Evolutionary conservation across 2,329 filamentous ascomycete species (phyloP).

Genomic region (Cylindrodendrum hubeiense): DNA sequence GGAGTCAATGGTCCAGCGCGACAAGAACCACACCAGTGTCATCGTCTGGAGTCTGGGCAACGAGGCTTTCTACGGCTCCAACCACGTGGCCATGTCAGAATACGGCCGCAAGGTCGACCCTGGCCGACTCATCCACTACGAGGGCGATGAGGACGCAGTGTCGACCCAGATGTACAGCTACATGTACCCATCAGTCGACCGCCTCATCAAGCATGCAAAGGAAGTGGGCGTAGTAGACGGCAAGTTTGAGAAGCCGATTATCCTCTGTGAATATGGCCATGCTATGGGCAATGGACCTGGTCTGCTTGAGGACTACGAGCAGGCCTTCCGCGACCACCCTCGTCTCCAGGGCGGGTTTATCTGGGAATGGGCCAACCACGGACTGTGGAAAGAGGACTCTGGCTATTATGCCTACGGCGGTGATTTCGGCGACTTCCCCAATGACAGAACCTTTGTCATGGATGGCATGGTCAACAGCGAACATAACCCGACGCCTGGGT

Average conservation of each 20-base stretch:
- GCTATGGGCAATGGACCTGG: slow-evolving; percentile 84
- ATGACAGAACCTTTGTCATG: slow-evolving; percentile 73
- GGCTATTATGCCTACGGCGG: slow-evolving; percentile 71
- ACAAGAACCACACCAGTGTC: slow-evolving; percentile 78
- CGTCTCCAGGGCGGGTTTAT: slow-evolving; percentile 76
- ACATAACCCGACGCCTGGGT: slow-evolving; percentile 68
- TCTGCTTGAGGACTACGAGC: slow-evolving; percentile 75
- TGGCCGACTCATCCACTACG: slow-evolving; percentile 73
- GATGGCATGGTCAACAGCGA: slow-evolving; percentile 67
- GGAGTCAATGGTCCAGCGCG: slow-evolving; percentile 72
- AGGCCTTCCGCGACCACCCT: slow-evolving; percentile 70
- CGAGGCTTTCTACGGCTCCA: slow-evolving; percentile 78
- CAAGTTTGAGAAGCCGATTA: slow-evolving; percentile 66
- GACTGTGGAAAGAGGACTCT: slow-evolving; percentile 66
- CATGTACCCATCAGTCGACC: slow-evolving; percentile 72
- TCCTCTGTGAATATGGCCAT: slow-evolving; percentile 70
- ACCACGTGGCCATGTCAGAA: slow-evolving; percentile 76
- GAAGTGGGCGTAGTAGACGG: slow-evolving; percentile 59
- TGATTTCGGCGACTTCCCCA: slow-evolving; percentile 71
- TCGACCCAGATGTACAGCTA: slow-evolving; percentile 75
- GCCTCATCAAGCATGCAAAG: slow-evolving; percentile 60
- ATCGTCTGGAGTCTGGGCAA: slow-evolving; percentile 82
- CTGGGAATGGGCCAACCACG: slow-evolving; percentile 76
- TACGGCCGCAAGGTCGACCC: slow-evolving; percentile 70
- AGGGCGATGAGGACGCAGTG: slow-evolving; percentile 70